A percentile compares a stretch with the other conserved stretches of the same genome.
Conservation (phyloP, 2,329 filamentous ascomycete species). For the Didymella sp. region DNA sequence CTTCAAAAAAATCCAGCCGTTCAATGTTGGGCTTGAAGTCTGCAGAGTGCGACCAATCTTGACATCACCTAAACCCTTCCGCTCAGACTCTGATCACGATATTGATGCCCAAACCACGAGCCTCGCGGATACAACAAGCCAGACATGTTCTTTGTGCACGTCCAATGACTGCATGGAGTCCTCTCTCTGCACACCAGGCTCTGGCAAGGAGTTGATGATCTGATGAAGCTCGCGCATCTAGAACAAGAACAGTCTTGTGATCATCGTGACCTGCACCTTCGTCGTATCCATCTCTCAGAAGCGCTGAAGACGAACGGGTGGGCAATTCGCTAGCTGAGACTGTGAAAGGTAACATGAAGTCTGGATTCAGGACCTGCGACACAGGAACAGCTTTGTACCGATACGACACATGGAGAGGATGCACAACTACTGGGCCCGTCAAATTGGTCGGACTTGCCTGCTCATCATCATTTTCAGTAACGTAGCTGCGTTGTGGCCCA, state of each 20-base stretch:
- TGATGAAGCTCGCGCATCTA: constrained; percentile 64
- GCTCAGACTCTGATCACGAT: constrained; percentile 61
- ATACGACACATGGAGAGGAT: constrained; percentile 53
- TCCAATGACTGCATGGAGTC: constrained; percentile 76
- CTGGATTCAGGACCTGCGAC: constrained; percentile 37
- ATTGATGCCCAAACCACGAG: constrained; percentile 71
- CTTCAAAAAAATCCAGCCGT: neutral
- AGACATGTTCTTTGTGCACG: constrained; percentile 72
- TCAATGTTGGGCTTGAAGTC: neutral
- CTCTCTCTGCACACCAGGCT: constrained; percentile 75
- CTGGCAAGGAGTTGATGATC: constrained; percentile 72
- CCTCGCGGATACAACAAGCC: constrained; percentile 76
- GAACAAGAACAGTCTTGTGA: constrained; percentile 48
- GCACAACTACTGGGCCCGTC: constrained; percentile 33
- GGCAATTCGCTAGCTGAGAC: constrained; percentile 26
- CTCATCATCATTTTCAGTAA: constrained; percentile 27
- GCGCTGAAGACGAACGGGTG: constrained; percentile 25
- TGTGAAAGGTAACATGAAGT: constrained; percentile 38
- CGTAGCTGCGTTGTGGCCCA: constrained; percentile 37
- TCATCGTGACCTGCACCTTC: constrained; percentile 25
- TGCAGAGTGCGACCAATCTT: neutral
- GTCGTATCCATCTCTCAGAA: constrained; percentile 17
- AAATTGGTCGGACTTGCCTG: constrained; percentile 1
- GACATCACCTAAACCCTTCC: neutral
- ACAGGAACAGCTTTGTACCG: constrained; percentile 47